A percentile compares a stretch with the other conserved stretches of the same genome.
phyloP scores from a whole-genome alignment of 805 yeast genomes.

The Geotrichum ghanense region DNA sequence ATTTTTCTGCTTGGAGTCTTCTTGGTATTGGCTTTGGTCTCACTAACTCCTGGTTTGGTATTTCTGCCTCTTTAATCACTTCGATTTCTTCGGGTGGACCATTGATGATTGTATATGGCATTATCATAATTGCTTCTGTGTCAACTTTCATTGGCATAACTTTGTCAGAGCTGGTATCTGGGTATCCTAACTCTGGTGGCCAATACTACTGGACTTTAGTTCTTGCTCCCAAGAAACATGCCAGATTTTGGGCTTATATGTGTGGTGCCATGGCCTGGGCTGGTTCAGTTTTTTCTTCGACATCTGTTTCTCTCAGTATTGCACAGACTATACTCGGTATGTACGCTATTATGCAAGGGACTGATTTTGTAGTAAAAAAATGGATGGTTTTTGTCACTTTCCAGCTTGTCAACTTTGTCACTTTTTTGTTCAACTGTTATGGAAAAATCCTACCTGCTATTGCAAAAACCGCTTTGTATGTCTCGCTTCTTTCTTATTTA shows the following conservation, averaged over 20 bases:
- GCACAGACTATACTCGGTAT: conserved; percentile 44
- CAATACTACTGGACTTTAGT: conserved; percentile 53
- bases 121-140: conserved; percentile 41
- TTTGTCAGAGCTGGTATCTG: conserved; percentile 55
- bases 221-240: conserved; percentile 23
- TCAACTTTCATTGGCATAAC: conserved; percentile 46
- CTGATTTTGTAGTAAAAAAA: conserved; percentile 25
- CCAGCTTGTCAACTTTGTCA: conserved; percentile 16
- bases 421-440: conserved; percentile 14
- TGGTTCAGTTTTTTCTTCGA: conserved; percentile 50
- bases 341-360: conserved; percentile 28
- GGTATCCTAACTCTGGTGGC: conserved; percentile 60
- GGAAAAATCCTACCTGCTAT: conserved; percentile 35
- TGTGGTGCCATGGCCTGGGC: conserved; percentile 57
- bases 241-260: conserved; percentile 40
- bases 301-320: conserved; percentile 45
- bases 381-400: conserved; percentile 21
- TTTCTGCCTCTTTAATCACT: conserved; percentile 51
- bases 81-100: conserved; percentile 53
- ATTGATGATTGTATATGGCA: conserved; percentile 51
- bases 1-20: conserved; percentile 41
- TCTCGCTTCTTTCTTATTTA: conserved; percentile 40
- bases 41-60: conserved; percentile 52
- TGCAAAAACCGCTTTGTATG: conserved; percentile 38
- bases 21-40: conserved; percentile 47